Conservation (phyloP, 495 filamentous ascomycete genomes). For the Annulohypoxylon moriforme region DNA sequence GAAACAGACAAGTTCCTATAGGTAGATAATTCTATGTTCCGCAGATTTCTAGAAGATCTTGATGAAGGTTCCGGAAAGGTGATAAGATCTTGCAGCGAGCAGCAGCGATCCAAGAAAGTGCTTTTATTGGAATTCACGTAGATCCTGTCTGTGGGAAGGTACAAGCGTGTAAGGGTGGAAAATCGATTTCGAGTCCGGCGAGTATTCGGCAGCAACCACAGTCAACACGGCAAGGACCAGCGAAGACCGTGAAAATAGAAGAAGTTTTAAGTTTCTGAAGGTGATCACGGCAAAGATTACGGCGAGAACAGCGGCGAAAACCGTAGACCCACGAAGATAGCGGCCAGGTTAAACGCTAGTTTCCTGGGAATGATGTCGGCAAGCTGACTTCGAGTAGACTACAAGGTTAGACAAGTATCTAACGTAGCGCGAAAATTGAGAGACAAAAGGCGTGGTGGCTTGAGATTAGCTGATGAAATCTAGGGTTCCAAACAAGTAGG, state of each 20-base stretch:
- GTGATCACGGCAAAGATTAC: background rate
- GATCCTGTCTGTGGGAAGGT: slow-evolving; percentile 2
- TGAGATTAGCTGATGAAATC: slow-evolving; percentile 13
- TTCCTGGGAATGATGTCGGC: background rate
- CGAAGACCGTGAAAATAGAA: background rate
- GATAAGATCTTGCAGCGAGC: slow-evolving; percentile 18
- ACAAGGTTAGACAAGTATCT: background rate
- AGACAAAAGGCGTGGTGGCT: slow-evolving; percentile 2
- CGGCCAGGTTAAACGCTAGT: slow-evolving; percentile 6
- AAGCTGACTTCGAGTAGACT: slow-evolving; percentile 1
- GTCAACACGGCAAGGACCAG: background rate
- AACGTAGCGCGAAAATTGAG: slow-evolving; percentile 14
- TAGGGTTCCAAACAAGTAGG: slow-evolving; percentile 1
- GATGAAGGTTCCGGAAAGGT: background rate
- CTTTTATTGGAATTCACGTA: background rate
- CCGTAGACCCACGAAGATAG: background rate
- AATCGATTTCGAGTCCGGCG: background rate
- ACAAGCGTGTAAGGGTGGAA: background rate
- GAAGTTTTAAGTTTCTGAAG: background rate
- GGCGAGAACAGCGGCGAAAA: background rate
- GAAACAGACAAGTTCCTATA: background rate
- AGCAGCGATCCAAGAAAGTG: slow-evolving; percentile 8
- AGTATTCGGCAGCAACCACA: background rate
- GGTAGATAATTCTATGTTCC: background rate
- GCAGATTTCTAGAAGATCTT: slow-evolving; percentile 17